Evolutionary conservation across 2,329 filamentous ascomycete genomes (phyloP).

Genomic region (Dothideomycetes sp.): DNA sequence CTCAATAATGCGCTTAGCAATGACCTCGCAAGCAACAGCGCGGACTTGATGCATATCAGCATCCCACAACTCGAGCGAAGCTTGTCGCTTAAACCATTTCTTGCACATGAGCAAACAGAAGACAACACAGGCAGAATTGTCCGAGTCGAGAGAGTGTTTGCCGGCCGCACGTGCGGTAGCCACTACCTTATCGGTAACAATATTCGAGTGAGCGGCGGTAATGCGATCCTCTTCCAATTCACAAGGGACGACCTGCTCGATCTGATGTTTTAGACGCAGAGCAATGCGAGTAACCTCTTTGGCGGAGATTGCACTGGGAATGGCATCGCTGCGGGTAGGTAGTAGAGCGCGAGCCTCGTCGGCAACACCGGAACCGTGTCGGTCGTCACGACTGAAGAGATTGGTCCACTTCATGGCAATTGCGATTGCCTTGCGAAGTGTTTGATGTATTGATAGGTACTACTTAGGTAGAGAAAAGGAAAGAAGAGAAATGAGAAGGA

Average conservation of each 20-base stretch:
- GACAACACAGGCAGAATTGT: constrained; percentile 71
- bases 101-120: constrained; percentile 69
- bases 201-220: constrained; percentile 69
- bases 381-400: constrained; percentile 7
- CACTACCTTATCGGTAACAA: constrained; percentile 75
- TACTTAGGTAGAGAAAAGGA: background rate
- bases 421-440: no score
- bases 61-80: constrained; percentile 79
- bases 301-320: constrained; percentile 61
- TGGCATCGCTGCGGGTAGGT: constrained; percentile 50
- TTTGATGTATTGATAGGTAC: no score
- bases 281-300: constrained; percentile 81
- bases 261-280: constrained; percentile 78
- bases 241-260: constrained; percentile 82
- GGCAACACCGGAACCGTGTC: background rate
- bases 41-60: constrained; percentile 72
- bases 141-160: constrained; percentile 27
- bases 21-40: constrained; percentile 76
- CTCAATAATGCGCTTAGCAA: constrained; percentile 85
- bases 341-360: constrained; percentile 37
- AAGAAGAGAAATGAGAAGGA: background rate
- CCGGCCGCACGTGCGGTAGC: constrained; percentile 75
- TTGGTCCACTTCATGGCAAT: constrained; percentile 6
- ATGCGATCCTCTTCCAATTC: constrained; percentile 71
- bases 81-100: constrained; percentile 72